Conservation (phyloP, 2,329 filamentous ascomycete genomes). For the Ascochyta lentis region DNA sequence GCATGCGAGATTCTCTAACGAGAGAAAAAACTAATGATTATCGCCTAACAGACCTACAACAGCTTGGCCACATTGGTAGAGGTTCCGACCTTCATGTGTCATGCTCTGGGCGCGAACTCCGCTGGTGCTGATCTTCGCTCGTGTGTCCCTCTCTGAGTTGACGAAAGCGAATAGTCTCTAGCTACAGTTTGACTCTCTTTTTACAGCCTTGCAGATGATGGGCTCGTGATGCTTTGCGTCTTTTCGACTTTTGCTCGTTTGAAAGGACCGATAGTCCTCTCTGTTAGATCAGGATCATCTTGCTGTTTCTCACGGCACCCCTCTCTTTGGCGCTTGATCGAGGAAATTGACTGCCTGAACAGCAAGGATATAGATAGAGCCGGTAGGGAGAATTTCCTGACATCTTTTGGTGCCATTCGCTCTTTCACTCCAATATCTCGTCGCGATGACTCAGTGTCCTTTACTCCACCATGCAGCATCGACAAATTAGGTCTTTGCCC, state of each 20-base stretch:
- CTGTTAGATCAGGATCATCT: neutral
- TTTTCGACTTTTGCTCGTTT: conserved; percentile 1
- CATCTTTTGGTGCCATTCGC: neutral
- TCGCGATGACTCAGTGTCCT: neutral
- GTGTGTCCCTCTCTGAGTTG: neutral
- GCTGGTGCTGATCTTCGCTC: neutral
- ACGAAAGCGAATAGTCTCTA: neutral
- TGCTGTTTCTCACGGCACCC: neutral
- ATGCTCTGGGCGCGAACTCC: neutral
- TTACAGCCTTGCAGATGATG: neutral
- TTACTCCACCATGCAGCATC: neutral
- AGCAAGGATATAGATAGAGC: neutral
- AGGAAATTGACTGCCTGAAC: neutral
- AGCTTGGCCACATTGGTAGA: neutral
- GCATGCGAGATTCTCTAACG: neutral
- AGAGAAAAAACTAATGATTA: too few species aligned
- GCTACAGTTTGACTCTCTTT: neutral
- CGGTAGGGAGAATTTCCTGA: neutral
- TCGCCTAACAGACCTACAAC: neutral
- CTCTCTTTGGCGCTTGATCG: neutral
- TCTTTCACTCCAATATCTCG: too few species aligned
- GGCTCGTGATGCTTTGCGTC: neutral
- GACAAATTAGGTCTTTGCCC: neutral
- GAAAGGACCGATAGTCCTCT: neutral
- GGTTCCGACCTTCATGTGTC: conserved; percentile 1